Evolutionary conservation across 306 rosid genomes (phyloP).

Genomic region (Glycine latifolia): DNA sequence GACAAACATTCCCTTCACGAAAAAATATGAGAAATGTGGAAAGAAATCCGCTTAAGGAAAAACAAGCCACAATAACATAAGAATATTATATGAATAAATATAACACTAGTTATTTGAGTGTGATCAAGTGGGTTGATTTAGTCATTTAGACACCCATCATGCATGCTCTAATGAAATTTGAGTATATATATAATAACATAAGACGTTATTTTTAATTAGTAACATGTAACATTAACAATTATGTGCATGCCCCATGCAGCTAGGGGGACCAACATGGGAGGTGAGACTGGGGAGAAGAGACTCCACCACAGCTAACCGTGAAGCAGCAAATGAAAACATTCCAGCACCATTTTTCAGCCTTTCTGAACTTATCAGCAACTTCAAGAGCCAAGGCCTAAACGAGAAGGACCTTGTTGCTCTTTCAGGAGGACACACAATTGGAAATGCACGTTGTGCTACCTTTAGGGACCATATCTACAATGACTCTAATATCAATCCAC

Average conservation of each 20-base stretch:
- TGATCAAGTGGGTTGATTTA: not conserved
- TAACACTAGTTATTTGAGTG: not conserved
- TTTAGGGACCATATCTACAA: slow-evolving; percentile 49
- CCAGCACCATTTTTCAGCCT: slow-evolving; percentile 51
- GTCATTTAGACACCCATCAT: not conserved
- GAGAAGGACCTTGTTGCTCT: slow-evolving; percentile 57
- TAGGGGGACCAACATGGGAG: slow-evolving; percentile 63
- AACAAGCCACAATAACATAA: too few relatives aligned
- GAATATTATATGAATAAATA: too few relatives aligned
- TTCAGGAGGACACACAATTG: slow-evolving; percentile 59
- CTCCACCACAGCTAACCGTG: slow-evolving; percentile 56
- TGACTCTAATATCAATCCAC: slow-evolving; percentile 46
- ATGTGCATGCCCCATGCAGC: slow-evolving; percentile 33
- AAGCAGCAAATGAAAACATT: slow-evolving; percentile 43
- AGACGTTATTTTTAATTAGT: not conserved
- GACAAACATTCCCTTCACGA: too few relatives aligned
- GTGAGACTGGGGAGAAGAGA: slow-evolving; percentile 64
- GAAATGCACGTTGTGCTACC: slow-evolving; percentile 41
- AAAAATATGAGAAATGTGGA: too few relatives aligned
- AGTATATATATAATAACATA: not conserved
- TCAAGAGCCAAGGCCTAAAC: slow-evolving; percentile 54
- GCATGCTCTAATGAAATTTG: not conserved
- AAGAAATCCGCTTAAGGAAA: too few relatives aligned
- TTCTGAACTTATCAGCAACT: slow-evolving; percentile 44
- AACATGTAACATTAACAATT: not conserved